These are phyloP conservation scores for Chondrostereum purpureum DNA, from an alignment of 1,284 basidiomycete species.

Conservation along the genomic window DNA sequence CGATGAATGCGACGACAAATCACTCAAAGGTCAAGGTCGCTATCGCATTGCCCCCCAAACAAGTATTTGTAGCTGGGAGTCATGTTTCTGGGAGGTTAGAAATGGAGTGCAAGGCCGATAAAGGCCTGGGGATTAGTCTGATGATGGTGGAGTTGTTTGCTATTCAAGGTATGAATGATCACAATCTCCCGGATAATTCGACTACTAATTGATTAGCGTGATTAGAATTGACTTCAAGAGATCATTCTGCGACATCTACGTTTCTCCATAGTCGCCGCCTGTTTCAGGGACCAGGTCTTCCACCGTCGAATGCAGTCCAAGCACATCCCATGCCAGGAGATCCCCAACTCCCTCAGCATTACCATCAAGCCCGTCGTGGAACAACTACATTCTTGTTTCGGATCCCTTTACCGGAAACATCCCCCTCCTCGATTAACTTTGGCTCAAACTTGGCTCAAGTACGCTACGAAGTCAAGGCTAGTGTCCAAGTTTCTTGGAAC, in stretches of 20 bases:
- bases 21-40: slow-evolving; percentile 71
- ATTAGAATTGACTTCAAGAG: slow-evolving; percentile 64
- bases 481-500: slow-evolving; percentile 65
- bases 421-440: slow-evolving; percentile 64
- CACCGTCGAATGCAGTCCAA: slow-evolving; percentile 73
- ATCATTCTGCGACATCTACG: slow-evolving; percentile 70
- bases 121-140: slow-evolving; percentile 59
- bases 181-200: neutral
- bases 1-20: slow-evolving; percentile 41
- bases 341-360: slow-evolving; percentile 50
- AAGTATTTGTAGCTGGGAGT: slow-evolving; percentile 56
- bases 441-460: slow-evolving; percentile 54
- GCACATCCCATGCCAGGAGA: slow-evolving; percentile 47
- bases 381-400: slow-evolving; percentile 69
- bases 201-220: slow-evolving; percentile 3
- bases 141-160: slow-evolving; percentile 73
- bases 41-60: slow-evolving; percentile 43
- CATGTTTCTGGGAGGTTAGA: slow-evolving; percentile 67
- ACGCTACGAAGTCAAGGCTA: slow-evolving; percentile 64
- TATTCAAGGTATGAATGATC: slow-evolving; percentile 50
- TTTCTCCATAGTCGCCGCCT: slow-evolving; percentile 62
- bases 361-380: slow-evolving; percentile 64
- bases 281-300: slow-evolving; percentile 73
- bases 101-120: slow-evolving; percentile 68
- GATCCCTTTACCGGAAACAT: slow-evolving; percentile 56